Evolutionary conservation across 2,329 filamentous ascomycete species (phyloP), one percentile per base, ranked within the genome.

Genomic region (Fusarium drepaniforme): DNA sequence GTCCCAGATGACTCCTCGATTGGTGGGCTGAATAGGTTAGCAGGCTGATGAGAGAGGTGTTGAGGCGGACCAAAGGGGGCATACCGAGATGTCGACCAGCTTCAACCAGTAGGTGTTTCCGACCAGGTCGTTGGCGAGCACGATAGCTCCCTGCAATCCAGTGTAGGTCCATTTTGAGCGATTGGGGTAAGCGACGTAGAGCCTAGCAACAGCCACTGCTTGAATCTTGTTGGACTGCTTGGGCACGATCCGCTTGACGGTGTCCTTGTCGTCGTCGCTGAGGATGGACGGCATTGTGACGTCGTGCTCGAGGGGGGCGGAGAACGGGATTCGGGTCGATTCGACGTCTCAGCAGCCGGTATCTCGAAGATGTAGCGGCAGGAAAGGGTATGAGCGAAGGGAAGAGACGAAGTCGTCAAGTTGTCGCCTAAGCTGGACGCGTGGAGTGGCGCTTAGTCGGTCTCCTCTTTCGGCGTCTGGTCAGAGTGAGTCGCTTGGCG

Each of bases 81-180:
- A 65, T 88, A 97, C 95, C 82, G 95, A 98, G 67, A 99, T 92
- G 83, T 99, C 97, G 62, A 99, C 97, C 85, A 99, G 88, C 87
- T 99, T 99, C 77, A 99, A 87, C 95, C 96, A 99, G 85, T 96
- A 97, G 1, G 97, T 98, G 83, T 98, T 93, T 75, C 97, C 97
- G 33, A 98, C 95, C 44, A 97, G 86, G 82, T 99, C 97, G 83
- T 98, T 97, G 77, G 95, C 93, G 74, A 99, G 90, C 64, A 98
- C 96, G 40, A 92, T 90, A 61, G 97, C 97, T 64, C 97, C 97
- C 83, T 98, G 97, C 56, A 98, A 85, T 16, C 96, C 97, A 0
- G 96, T 98, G 82, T 96, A 97, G 33, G 92, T 96, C 97, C 97
- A 99, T 95, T 89, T 91, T 73, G 92, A 90, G 74, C 89, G 90